Percentiles rank a stretch among this genome's conserved stretches.
Evolutionary conservation across 2,329 filamentous ascomycete species (phyloP).

Genomic region (Apiospora phragmitis): DNA sequence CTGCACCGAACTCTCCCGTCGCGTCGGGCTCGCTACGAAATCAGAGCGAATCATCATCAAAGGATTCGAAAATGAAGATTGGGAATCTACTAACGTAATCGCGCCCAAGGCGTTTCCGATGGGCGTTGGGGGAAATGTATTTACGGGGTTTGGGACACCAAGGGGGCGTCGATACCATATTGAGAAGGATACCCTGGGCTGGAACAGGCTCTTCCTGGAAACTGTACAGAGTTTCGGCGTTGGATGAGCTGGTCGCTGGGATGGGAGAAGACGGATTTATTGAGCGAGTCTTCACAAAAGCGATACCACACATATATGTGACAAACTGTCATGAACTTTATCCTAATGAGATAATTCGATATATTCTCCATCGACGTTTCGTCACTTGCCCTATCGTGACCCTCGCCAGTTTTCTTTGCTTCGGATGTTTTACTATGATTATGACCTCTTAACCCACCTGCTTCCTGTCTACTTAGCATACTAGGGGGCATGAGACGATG

Average conservation of each 20-base stretch:
- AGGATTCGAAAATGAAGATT: slow-evolving; percentile 17
- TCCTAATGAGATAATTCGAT: not conserved
- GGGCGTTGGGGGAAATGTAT: not conserved
- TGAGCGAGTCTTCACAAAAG: not conserved
- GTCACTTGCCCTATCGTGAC: too few species aligned
- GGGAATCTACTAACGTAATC: slow-evolving; percentile 12
- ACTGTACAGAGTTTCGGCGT: not conserved
- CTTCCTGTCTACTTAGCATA: not conserved
- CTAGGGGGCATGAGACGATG: not conserved
- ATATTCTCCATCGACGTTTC: not conserved
- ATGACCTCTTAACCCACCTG: too few species aligned
- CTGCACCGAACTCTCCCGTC: slow-evolving; percentile 36
- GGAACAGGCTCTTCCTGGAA: not conserved
- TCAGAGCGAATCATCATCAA: not conserved
- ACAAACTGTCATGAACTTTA: not conserved
- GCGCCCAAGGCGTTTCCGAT: not conserved
- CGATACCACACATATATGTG: slow-evolving; percentile 1
- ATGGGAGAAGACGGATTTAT: not conserved
- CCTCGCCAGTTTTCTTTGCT: too few species aligned
- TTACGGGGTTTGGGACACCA: not conserved
- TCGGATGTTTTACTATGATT: too few species aligned
- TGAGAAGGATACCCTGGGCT: slow-evolving; percentile 1
- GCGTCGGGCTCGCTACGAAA: not conserved
- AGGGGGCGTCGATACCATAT: not conserved
- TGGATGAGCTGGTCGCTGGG: not conserved